A percentile compares a stretch with the other conserved stretches of the same genome.
Evolutionary conservation across 306 rosid genomes (phyloP).

Genomic region (Prunus persica): Prunus_persica_NCBIv2 NC_034010.1:30070001-30070500

Average conservation of each 20-base stretch:
- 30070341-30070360: constrained; percentile 23
- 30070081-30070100: not conserved
- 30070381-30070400: constrained; percentile 15
- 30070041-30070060: not conserved
- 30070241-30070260: constrained; percentile 99
- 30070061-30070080: not conserved
- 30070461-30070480: too few relatives aligned
- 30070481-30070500: not conserved
- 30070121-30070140: not conserved
- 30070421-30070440: too few relatives aligned
- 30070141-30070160: constrained; percentile 54
- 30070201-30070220: constrained; percentile 91
- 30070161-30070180: constrained; percentile 90
- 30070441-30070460: too few relatives aligned
- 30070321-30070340: constrained; percentile 99
- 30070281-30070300: constrained; percentile 88
- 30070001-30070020: not conserved
- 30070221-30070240: constrained; percentile 93
- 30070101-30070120: not conserved
- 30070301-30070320: constrained; percentile 88
- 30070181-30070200: constrained; percentile 94
- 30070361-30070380: constrained; percentile 9
- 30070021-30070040: not conserved
- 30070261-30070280: constrained; percentile 92
- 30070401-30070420: not conserved